Evolutionary conservation across 179 eudicot genomes (phyloP), one percentile per base, ranked within the genome.

Genomic region (Drosera spatulata): DNA sequence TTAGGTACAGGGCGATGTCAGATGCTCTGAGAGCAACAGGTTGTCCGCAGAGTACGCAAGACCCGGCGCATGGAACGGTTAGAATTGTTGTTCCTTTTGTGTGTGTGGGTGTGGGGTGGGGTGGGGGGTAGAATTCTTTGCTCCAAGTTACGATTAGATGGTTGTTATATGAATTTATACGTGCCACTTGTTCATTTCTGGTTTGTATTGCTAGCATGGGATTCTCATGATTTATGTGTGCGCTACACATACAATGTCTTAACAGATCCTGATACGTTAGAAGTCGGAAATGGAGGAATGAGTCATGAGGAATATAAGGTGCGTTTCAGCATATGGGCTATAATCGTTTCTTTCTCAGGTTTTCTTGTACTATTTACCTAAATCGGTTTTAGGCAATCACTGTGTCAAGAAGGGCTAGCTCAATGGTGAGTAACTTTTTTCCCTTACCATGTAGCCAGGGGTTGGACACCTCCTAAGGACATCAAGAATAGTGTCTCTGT

Each of bases 201-300:
- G 10, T 45, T 6, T 6, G 49, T 6, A 6, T 45, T 45, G 49
- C 10, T 45, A 45, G 49, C 7, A 45, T 22, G 33, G 33, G 10
- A 45, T 45, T 45, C 49, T 45, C 8, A 6, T 45, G 10, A 45
- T 45, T 10, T 6, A 45, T 6, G 49, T 6, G 7, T 45, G 10
- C 8, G 7, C 10, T 6, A 10, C 2, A 2, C 10, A 10, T 6
- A 6, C 10, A 45, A 45, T 45, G 52, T 6, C n/a, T 49, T 14
- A 3, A 1, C 60, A 57, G 60, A 57, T 39, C 60, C 60, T 0
- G 60, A 57, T 41, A 57, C 39, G 60, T 13, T 57, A 6, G 45
- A 57, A 57, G 60, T 57, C 10, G 60, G 60, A 39, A 57, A 57
- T 57, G 60, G 60, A 7, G 45, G 60, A 13, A 57, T 57, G 60